Evolutionary conservation across 495 filamentous ascomycete genomes (phyloP).

Genomic region (Neurospora sublineolata): DNA sequence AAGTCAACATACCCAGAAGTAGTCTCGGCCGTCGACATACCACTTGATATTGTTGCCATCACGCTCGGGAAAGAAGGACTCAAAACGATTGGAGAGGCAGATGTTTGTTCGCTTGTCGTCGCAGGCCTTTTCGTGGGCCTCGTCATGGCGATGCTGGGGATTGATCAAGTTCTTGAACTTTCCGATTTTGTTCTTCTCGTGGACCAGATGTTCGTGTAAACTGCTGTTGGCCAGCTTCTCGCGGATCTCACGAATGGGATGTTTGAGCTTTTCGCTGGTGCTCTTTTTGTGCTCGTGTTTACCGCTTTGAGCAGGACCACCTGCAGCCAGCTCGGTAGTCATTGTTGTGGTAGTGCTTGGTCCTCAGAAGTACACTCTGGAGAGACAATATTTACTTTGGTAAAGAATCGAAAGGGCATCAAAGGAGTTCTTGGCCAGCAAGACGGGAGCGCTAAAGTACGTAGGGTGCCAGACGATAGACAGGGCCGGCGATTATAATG

Average conservation of each 20-base stretch:
- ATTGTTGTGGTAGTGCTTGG: neutral
- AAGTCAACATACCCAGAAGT: slow-evolving; percentile 56
- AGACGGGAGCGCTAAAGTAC: neutral
- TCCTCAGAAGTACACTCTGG: neutral
- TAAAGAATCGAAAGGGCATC: neutral
- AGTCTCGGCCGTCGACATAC: slow-evolving; percentile 91
- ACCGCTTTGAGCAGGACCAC: slow-evolving; percentile 4
- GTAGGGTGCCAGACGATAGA: neutral
- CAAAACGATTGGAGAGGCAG: slow-evolving; percentile 65
- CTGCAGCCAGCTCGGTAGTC: neutral
- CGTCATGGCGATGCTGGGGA: slow-evolving; percentile 86
- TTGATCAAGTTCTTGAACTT: slow-evolving; percentile 58
- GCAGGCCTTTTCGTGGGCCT: slow-evolving; percentile 74
- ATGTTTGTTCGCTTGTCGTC: slow-evolving; percentile 69
- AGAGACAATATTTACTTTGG: neutral
- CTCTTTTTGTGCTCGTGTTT: slow-evolving; percentile 6
- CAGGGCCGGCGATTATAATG: neutral
- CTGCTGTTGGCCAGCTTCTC: slow-evolving; percentile 36
- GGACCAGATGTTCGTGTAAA: slow-evolving; percentile 23
- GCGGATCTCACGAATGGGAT: slow-evolving; percentile 30
- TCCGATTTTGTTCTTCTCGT: slow-evolving; percentile 42
- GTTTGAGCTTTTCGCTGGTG: slow-evolving; percentile 21
- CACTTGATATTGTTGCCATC: slow-evolving; percentile 86
- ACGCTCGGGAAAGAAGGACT: slow-evolving; percentile 74
- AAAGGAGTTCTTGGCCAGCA: neutral